Percentiles rank a stretch among this genome's conserved stretches.
These are phyloP conservation scores for Kazachstania kunashirensis DNA, from an alignment of 805 yeast genomes.

Conservation along the genomic window DNA sequence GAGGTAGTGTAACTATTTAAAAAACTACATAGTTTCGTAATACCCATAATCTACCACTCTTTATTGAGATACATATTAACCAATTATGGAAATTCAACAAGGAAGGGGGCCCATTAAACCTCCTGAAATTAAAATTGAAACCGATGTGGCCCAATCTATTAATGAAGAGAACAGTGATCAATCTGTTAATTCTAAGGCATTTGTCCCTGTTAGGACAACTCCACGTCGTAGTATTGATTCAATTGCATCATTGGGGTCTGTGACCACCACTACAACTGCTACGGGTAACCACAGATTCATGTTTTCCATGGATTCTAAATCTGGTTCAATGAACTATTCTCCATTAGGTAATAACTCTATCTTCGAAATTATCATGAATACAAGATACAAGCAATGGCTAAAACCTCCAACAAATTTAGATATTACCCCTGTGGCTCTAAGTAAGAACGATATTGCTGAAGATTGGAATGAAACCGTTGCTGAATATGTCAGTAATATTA, in stretches of 20 bases:
- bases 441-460: conserved; percentile 37
- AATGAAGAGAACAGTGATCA: background rate
- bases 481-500: conserved; percentile 36
- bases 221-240: conserved; percentile 9
- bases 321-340: conserved; percentile 28
- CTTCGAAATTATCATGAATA: conserved; percentile 52
- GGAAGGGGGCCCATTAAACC: background rate
- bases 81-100: too few relatives aligned
- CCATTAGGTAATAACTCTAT: conserved; percentile 49
- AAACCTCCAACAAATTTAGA: conserved; percentile 68
- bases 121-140: conserved; percentile 4
- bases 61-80: too few relatives aligned
- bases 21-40: too few relatives aligned
- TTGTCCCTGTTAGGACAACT: background rate
- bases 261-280: conserved; percentile 5
- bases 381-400: conserved; percentile 32
- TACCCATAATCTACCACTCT: too few relatives aligned
- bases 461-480: conserved; percentile 36
- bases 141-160: background rate
- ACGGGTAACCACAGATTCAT: conserved; percentile 5
- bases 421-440: conserved; percentile 70
- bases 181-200: background rate
- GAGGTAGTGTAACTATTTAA: too few relatives aligned
- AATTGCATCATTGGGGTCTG: conserved; percentile 2
- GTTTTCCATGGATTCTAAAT: conserved; percentile 7